These are phyloP conservation scores for Linderniella brevidens DNA, from an alignment of 257 asterid species.

Conservation along the genomic window DNA sequence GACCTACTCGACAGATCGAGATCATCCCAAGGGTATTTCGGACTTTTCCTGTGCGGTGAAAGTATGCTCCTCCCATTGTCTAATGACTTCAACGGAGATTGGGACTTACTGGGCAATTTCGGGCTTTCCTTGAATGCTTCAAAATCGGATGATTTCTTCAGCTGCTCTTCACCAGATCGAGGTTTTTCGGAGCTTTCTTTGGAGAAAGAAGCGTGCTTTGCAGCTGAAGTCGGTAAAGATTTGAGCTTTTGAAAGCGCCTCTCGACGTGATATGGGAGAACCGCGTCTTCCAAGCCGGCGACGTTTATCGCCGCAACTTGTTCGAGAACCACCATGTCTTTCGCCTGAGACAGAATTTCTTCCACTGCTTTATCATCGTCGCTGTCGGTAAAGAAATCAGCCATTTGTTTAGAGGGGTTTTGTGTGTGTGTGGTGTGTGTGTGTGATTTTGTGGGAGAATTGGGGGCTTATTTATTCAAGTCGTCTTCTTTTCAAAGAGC, in stretches of 20 bases:
- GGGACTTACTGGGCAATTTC: slow-evolving; percentile 2
- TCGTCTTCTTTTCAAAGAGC: too few relatives aligned
- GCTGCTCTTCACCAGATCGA: neutral
- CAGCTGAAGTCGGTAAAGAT: slow-evolving; percentile 40
- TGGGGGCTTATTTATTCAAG: too few relatives aligned
- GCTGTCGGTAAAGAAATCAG: slow-evolving; percentile 57
- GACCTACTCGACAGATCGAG: slow-evolving; percentile 23
- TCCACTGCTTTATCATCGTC: slow-evolving; percentile 76
- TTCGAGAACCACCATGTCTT: slow-evolving; percentile 59
- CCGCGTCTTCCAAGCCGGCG: slow-evolving; percentile 48
- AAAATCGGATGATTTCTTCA: slow-evolving; percentile 5
- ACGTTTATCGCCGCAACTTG: slow-evolving; percentile 71
- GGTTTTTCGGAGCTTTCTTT: slow-evolving; percentile 13
- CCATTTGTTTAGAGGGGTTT: slow-evolving; percentile 20
- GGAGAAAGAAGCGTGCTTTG: slow-evolving; percentile 21
- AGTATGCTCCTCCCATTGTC: slow-evolving; percentile 9
- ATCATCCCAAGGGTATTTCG: slow-evolving; percentile 17
- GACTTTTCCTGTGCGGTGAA: slow-evolving; percentile 21
- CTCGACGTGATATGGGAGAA: slow-evolving; percentile 62
- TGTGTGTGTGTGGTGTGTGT: too few relatives aligned
- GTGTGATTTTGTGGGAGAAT: too few relatives aligned
- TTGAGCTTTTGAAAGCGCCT: slow-evolving; percentile 73
- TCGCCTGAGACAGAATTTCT: slow-evolving; percentile 56
- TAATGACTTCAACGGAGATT: slow-evolving; percentile 14
- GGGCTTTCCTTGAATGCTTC: slow-evolving; percentile 20